Evolutionary conservation across 2,329 filamentous ascomycete species (phyloP), one percentile per base, ranked within the genome.

Genomic region (Hypoxylon sp.): DNA sequence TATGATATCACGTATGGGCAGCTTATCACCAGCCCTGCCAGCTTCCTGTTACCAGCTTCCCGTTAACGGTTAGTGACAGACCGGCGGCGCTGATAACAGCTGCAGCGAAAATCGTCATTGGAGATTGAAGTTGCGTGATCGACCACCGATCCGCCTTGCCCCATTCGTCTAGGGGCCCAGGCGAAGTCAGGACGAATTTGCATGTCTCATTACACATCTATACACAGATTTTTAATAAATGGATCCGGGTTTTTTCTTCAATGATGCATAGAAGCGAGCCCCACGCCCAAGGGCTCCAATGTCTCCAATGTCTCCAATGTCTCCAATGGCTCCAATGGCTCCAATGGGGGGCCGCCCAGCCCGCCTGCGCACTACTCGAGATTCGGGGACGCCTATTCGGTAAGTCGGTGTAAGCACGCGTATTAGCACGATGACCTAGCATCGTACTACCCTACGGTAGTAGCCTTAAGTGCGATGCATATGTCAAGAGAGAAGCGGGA

Each of bases 51-150:
- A 20, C 37, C 7, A 41, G 37, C 37, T 46, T 46, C 13, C 13
- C 19, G 26, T 10, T 19, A 19, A 8, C 8, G 19, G 22, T 47
- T 15, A 17, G 43, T 26, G 43, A 47, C 43, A 47, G 32, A 5
- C 13, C 32, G 32, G 15, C 13, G 32, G 15, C 32, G 32, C 47
- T 32, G 28, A 28, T 17, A 47, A 24, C 46, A 59, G 50, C 51
- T 34, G 43, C 34, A 39, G 5, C 46, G 17, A 32, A 44, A 59
- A 37, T 61, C 65, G 65, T 47, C 59, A 68, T 66, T 54, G 34
- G 6, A 56, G 52, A 61, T 52, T 13, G 13, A 41, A 41, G 59
- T 68, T 65, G 62, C 63, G 62, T 66, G 56, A 61, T 64, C 50
- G 49, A 56, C 11, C 51, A 61, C 62, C 50, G 49, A 56, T 8